Evolutionary conservation across 495 filamentous ascomycete genomes (phyloP).

Genomic region (Hypoxylon rickii): DNA sequence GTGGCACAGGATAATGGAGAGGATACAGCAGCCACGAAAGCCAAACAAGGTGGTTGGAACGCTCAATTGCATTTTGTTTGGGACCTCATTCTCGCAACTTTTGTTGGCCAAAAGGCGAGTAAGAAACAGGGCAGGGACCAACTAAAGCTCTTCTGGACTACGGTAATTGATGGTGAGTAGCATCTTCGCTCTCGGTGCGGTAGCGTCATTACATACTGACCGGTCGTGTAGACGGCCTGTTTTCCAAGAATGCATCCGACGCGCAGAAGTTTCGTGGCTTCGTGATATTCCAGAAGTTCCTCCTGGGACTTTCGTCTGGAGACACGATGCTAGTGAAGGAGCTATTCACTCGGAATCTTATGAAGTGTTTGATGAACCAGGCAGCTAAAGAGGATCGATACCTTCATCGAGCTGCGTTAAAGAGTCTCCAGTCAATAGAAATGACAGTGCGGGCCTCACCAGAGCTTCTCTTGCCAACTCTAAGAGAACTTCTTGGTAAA

Average conservation of each 20-base stretch:
- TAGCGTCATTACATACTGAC: not conserved
- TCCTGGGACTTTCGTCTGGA: slow-evolving; percentile 54
- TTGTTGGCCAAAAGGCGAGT: slow-evolving; percentile 36
- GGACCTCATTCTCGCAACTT: slow-evolving; percentile 69
- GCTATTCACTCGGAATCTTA: slow-evolving; percentile 81
- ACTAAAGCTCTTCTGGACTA: slow-evolving; percentile 85
- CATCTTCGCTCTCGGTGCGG: not conserved
- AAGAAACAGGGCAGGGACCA: slow-evolving; percentile 45
- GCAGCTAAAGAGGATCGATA: slow-evolving; percentile 81
- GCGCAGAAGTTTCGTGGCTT: slow-evolving; percentile 92
- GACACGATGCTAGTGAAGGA: slow-evolving; percentile 28
- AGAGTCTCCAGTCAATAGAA: slow-evolving; percentile 70
- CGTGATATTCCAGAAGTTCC: slow-evolving; percentile 74
- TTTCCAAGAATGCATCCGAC: slow-evolving; percentile 76
- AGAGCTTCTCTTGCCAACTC: slow-evolving; percentile 58
- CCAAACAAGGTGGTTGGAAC: slow-evolving; percentile 67
- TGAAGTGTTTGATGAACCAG: slow-evolving; percentile 85
- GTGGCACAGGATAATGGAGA: slow-evolving; percentile 58
- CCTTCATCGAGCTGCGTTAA: slow-evolving; percentile 78
- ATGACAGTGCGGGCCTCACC: slow-evolving; percentile 67
- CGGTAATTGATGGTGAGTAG: slow-evolving; percentile 81
- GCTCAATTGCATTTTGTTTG: slow-evolving; percentile 87
- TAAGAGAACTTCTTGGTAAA: slow-evolving; percentile 68
- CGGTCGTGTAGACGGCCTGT: slow-evolving; percentile 67
- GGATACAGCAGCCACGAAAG: slow-evolving; percentile 44